These are phyloP conservation scores for Yamadazyma epiphylla DNA, from an alignment of 1,139 yeast species.

Conservation along the genomic window DNA sequence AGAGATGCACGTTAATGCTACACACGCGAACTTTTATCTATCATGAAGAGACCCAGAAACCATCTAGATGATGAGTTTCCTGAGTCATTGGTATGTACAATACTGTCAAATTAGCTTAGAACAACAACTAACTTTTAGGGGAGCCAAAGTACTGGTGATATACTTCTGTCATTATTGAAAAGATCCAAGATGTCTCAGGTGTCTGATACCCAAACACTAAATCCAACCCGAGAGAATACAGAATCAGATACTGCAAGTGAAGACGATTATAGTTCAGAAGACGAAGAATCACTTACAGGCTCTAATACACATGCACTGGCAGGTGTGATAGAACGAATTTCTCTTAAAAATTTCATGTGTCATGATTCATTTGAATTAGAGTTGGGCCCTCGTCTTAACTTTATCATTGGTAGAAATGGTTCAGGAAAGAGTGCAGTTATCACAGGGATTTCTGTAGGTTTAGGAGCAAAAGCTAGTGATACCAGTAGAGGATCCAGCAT, in stretches of 20 bases:
- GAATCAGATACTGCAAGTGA: background rate
- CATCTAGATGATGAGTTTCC: too few species aligned
- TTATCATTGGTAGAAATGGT: slow-evolving; percentile 92
- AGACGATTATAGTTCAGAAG: background rate
- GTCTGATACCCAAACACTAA: background rate
- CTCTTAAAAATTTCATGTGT: slow-evolving; percentile 72
- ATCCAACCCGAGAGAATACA: background rate
- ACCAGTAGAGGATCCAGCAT: slow-evolving; percentile 80
- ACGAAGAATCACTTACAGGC: slow-evolving; percentile 1
- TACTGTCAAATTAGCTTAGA: too few species aligned
- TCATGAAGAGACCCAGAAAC: too few species aligned
- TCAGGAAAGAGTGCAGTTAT: slow-evolving; percentile 92
- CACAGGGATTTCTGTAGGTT: slow-evolving; percentile 85
- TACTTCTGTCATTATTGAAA: too few species aligned
- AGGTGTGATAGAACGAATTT: slow-evolving; percentile 55
- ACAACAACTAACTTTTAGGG: too few species aligned
- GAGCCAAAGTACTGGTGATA: too few species aligned
- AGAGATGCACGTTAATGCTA: too few species aligned
- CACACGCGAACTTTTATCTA: too few species aligned
- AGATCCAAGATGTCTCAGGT: slow-evolving; percentile 3
- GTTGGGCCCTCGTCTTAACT: slow-evolving; percentile 82
- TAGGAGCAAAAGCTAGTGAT: slow-evolving; percentile 93
- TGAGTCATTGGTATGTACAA: too few species aligned
- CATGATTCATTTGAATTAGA: slow-evolving; percentile 75
- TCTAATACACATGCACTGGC: too few species aligned